Evolutionary conservation across 805 yeast genomes (phyloP), one percentile per base, ranked within the genome.

Genomic region (Kazachstania viticola): DNA sequence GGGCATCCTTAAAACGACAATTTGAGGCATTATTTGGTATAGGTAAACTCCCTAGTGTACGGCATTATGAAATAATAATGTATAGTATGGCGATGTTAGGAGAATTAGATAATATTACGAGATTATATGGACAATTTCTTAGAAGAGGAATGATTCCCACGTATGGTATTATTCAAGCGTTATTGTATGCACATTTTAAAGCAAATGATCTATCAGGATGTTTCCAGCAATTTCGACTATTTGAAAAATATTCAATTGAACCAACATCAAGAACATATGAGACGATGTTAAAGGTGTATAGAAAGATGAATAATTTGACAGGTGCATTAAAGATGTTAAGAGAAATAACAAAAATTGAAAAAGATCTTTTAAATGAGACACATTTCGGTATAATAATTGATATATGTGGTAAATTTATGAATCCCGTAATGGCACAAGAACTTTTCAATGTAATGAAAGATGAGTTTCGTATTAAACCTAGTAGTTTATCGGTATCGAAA

Each of bases 31-130:
- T 69, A 49, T 70, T 71, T 43, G 73, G 70, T 1, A 51, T 60
- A n/a, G 75, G 72, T 2, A 58, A 67, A 26, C 51, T 70, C 17
- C 80, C 81, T 1, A 64, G 64, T 29, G 54, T 63, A 19, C 45
- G 44, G 7, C 82, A 79, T 41, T 79, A 79, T 47, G 62, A 69
- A 3, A 65, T 73, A 13, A 73, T 77, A 9, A 74, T 80, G 69
- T 54, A 61, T 32, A 73, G 79, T 0, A 55, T 80, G 37, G 75
- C 81, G 1, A 39, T 46, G 4, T 48, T 59, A 21, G 76, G 71
- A 8, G 73, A 69, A 41, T 53, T 45, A 25, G 63, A 51, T 25
- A 67, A 64, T 47, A 73, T 69, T 9, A 69, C 67, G 17, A 52
- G 48, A 35, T 56, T 80, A 35, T 77, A 63, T 53, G 37, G 56